Conservation (phyloP, 1,284 basidiomycete species). For the Hemileia vastatrix region DNA sequence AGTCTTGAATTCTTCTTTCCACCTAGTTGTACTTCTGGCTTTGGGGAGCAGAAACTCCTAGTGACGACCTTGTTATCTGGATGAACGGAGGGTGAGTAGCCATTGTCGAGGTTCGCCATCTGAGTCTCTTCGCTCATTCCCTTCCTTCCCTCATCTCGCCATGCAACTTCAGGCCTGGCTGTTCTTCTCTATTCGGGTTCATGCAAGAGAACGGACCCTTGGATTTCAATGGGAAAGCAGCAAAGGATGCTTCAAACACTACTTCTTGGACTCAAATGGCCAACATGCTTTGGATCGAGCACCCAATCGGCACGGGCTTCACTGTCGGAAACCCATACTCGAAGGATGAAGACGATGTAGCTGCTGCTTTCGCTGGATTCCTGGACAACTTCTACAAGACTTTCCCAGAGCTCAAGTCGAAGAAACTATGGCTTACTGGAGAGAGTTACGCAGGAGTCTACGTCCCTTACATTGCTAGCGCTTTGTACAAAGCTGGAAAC, state of each 20-base stretch:
- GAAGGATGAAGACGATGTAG: slow-evolving; percentile 41
- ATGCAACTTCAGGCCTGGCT: slow-evolving; percentile 8
- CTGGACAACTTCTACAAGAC: slow-evolving; percentile 34
- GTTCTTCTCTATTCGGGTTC: slow-evolving; percentile 6
- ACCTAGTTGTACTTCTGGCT: not conserved
- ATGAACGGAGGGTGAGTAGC: not conserved
- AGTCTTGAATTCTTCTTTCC: not conserved
- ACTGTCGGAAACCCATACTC: slow-evolving; percentile 62
- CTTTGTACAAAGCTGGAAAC: too few species aligned
- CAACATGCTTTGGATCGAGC: slow-evolving; percentile 66
- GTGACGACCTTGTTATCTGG: not conserved
- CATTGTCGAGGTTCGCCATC: not conserved
- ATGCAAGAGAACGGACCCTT: slow-evolving; percentile 5
- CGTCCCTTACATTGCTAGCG: slow-evolving; percentile 47
- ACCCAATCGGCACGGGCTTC: slow-evolving; percentile 72
- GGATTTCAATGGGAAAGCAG: too few species aligned
- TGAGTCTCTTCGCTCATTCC: not conserved
- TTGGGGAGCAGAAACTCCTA: too few species aligned
- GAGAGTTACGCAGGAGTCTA: slow-evolving; percentile 45
- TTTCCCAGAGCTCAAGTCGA: slow-evolving; percentile 30
- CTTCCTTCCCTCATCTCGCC: too few species aligned
- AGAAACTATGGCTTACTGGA: slow-evolving; percentile 30
- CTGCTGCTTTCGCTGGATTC: slow-evolving; percentile 42
- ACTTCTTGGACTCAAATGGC: slow-evolving; percentile 32
- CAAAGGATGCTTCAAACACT: not conserved